A percentile compares a stretch with the other conserved stretches of the same genome.
Conservation (phyloP, 495 filamentous ascomycete genomes). For the Penicillium egyptiacum region DNA sequence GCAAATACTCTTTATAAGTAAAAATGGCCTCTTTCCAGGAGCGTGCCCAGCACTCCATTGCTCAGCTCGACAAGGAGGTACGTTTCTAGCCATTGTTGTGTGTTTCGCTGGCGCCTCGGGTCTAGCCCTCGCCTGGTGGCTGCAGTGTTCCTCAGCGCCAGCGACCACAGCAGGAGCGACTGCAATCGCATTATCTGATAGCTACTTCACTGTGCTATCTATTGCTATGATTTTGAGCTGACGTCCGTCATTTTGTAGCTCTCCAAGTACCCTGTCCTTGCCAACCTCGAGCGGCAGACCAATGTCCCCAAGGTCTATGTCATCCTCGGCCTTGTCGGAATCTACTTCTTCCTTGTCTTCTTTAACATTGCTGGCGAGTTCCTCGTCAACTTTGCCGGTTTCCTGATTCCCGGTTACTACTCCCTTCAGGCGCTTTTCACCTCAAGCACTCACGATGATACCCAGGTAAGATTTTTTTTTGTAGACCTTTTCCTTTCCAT, state of each 20-base stretch:
- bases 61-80: conserved; percentile 97
- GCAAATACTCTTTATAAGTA: conserved; percentile 14
- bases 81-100: conserved; percentile 42
- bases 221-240: conserved; percentile 21
- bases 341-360: conserved; percentile 98
- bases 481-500: conserved; percentile 14
- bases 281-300: conserved; percentile 96
- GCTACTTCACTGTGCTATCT: not conserved
- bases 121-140: conserved; percentile 21
- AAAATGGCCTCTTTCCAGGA: conserved; percentile 81
- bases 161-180: conserved; percentile 9
- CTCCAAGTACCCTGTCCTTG: conserved; percentile 90
- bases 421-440: conserved; percentile 89
- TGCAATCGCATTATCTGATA: not conserved
- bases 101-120: conserved; percentile 28
- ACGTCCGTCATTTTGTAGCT: conserved; percentile 58
- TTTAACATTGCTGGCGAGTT: conserved; percentile 98
- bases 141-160: conserved; percentile 17
- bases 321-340: conserved; percentile 74
- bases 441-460: conserved; percentile 78
- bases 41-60: conserved; percentile 81
- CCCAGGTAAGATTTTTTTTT: conserved; percentile 61
- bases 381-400: conserved; percentile 94
- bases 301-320: conserved; percentile 94
- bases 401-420: conserved; percentile 93